Percentiles rank a stretch among this genome's conserved stretches.
Evolutionary conservation across 257 asterid genomes (phyloP).

Genomic region (Oldenlandia corymbosa): DNA sequence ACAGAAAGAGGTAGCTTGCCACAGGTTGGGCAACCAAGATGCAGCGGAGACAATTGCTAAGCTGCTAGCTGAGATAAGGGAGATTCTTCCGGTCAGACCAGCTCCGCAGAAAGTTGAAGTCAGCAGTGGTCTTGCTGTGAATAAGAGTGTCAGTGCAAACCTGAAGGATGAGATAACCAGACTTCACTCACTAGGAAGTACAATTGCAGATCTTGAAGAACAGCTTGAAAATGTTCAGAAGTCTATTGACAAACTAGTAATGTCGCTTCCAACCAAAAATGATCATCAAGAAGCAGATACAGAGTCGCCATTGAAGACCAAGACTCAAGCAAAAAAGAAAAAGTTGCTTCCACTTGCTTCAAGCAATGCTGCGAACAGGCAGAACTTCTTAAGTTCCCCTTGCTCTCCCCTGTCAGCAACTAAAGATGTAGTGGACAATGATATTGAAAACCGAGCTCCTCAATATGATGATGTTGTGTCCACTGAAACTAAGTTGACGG

Average conservation of each 20-base stretch:
- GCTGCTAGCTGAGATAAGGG: conserved; percentile 85
- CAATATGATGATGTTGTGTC: conserved; percentile 49
- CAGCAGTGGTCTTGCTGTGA: conserved; percentile 45
- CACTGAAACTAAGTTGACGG: conserved; percentile 50
- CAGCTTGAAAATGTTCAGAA: conserved; percentile 87
- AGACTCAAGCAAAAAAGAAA: conserved; percentile 62
- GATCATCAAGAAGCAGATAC: conserved; percentile 39
- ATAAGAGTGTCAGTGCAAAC: conserved; percentile 88
- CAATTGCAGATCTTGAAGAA: conserved; percentile 85
- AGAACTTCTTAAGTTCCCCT: conserved; percentile 66
- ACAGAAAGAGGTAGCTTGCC: conserved; percentile 92
- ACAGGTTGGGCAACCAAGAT: conserved; percentile 89
- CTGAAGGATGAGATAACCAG: conserved; percentile 89
- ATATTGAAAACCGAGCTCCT: conserved; percentile 72
- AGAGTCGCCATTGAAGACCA: conserved; percentile 46
- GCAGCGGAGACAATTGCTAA: conserved; percentile 96
- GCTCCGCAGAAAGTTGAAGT: conserved; percentile 51
- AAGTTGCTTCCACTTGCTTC: conserved; percentile 67
- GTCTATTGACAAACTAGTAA: conserved; percentile 80
- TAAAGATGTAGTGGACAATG: conserved; percentile 50
- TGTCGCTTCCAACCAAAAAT: conserved; percentile 67
- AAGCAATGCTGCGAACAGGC: conserved; percentile 63
- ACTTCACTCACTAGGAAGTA: conserved; percentile 94
- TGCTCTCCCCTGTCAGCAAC: conserved; percentile 80
- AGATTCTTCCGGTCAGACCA: conserved; percentile 54